phyloP scores from a whole-genome alignment of 75 land plant species.

The Pinus albicaulis region DNA sequence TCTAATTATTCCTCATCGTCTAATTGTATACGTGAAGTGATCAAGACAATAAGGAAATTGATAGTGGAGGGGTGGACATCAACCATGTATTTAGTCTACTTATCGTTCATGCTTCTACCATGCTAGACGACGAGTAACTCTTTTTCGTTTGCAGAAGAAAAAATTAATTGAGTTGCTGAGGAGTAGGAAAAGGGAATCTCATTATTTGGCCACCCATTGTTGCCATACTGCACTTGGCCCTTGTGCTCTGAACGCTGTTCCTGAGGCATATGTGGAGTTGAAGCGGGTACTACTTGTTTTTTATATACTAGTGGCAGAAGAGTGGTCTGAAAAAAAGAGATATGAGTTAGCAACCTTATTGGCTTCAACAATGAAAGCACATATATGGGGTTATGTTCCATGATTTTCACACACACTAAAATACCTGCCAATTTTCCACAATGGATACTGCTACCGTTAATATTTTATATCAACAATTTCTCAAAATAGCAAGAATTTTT shows the following conservation, averaged over 20 bases:
- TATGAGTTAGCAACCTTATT: slow-evolving; percentile 82
- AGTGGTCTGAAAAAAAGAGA: slow-evolving; percentile 97
- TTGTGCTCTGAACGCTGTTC: slow-evolving; percentile 94
- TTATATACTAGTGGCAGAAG: slow-evolving; percentile 85
- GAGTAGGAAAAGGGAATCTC: slow-evolving; percentile 56
- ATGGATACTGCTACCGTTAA: slow-evolving; percentile 79
- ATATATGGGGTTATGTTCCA: slow-evolving; percentile 88
- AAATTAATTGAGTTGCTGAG: slow-evolving; percentile 90
- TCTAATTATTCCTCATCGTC: too few relatives aligned
- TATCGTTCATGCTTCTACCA: slow-evolving; percentile 55
- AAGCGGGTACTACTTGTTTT: slow-evolving; percentile 91
- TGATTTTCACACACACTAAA: slow-evolving; percentile 82
- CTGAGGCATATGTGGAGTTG: slow-evolving; percentile 99
- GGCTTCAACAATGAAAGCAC: slow-evolving; percentile 82
- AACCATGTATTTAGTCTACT: slow-evolving; percentile 66
- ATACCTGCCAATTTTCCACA: slow-evolving; percentile 92
- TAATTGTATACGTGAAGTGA: slow-evolving; percentile 44
- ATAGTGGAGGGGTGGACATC: slow-evolving; percentile 61
- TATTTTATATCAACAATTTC: slow-evolving; percentile 73
- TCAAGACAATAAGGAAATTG: slow-evolving; percentile 53
- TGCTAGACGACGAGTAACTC: slow-evolving; percentile 76
- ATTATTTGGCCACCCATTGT: slow-evolving; percentile 72
- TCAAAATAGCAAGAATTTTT: slow-evolving; percentile 64
- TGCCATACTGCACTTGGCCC: slow-evolving; percentile 75
- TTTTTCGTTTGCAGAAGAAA: slow-evolving; percentile 92